phyloP scores from a whole-genome alignment of 495 filamentous ascomycete genomes.

The Aspergillus baeticus region DNA sequence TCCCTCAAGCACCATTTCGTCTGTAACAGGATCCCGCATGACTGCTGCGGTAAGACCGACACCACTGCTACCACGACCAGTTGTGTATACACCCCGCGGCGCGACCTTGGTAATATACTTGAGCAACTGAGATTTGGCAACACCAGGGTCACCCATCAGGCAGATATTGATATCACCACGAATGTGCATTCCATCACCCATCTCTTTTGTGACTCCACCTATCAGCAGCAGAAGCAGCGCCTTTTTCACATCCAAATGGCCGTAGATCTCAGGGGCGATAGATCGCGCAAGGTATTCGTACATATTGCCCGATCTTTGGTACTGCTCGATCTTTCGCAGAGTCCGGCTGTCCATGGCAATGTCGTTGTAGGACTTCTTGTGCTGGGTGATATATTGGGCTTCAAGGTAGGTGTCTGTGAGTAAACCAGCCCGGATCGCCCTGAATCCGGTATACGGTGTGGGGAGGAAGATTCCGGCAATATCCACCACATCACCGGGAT shows the following conservation, averaged over 20 bases:
- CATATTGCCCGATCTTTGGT: conserved; percentile 78
- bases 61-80: conserved; percentile 91
- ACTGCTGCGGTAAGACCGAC: conserved; percentile 97
- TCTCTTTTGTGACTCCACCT: conserved; percentile 93
- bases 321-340: conserved; percentile 75
- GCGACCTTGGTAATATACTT: conserved; percentile 99
- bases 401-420: conserved; percentile 97
- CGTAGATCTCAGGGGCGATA: conserved; percentile 96
- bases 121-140: conserved; percentile 95
- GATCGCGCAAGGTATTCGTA: conserved; percentile 94
- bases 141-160: conserved; percentile 98
- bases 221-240: conserved; percentile 91
- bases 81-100: conserved; percentile 95
- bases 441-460: conserved; percentile 96
- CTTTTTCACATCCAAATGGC: conserved; percentile 97
- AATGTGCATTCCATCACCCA: conserved; percentile 97
- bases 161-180: conserved; percentile 98
- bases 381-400: conserved; percentile 87
- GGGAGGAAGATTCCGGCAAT: conserved; percentile 93
- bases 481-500: conserved; percentile 92
- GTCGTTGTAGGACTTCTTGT: conserved; percentile 96
- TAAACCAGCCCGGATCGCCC: conserved; percentile 90
- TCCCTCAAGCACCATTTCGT: conserved; percentile 98
- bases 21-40: conserved; percentile 97
- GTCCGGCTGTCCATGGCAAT: conserved; percentile 75